phyloP scores from a whole-genome alignment of 2,329 filamentous ascomycete genomes.

The Bisporella sp. region DNA sequence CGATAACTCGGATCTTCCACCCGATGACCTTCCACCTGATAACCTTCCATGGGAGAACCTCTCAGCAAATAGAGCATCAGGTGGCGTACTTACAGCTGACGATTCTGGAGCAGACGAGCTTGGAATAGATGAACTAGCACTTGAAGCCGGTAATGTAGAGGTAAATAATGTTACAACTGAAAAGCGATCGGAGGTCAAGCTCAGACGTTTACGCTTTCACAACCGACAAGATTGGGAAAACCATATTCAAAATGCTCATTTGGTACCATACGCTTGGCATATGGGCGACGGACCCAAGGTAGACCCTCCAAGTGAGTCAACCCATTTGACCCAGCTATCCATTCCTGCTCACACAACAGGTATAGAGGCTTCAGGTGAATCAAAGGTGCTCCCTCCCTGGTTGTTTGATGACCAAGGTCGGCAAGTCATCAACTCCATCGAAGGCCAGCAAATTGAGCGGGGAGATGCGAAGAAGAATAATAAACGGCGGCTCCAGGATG shows the following conservation, averaged over 20 bases:
- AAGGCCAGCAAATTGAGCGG: slow-evolving; percentile 44
- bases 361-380: background rate
- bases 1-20: too few relatives aligned
- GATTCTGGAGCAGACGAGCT: background rate
- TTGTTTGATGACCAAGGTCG: slow-evolving; percentile 44
- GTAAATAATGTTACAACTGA: too few relatives aligned
- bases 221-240: slow-evolving; percentile 31
- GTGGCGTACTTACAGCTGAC: background rate
- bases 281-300: slow-evolving; percentile 52
- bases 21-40: too few relatives aligned
- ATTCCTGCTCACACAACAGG: background rate
- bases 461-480: slow-evolving; percentile 19
- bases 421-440: slow-evolving; percentile 52
- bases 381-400: slow-evolving; percentile 28
- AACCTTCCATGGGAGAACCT: too few relatives aligned
- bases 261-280: slow-evolving; percentile 48
- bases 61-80: too few relatives aligned
- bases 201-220: slow-evolving; percentile 10
- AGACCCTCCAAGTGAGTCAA: slow-evolving; percentile 18
- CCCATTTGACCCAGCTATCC: background rate
- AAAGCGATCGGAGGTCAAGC: slow-evolving; percentile 6
- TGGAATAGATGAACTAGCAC: background rate
- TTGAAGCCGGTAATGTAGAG: background rate
- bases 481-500: slow-evolving; percentile 13
- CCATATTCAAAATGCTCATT: slow-evolving; percentile 48